Evolutionary conservation across 176 grass and related monocot species (phyloP).

Genomic region (Musa beccarii): DNA sequence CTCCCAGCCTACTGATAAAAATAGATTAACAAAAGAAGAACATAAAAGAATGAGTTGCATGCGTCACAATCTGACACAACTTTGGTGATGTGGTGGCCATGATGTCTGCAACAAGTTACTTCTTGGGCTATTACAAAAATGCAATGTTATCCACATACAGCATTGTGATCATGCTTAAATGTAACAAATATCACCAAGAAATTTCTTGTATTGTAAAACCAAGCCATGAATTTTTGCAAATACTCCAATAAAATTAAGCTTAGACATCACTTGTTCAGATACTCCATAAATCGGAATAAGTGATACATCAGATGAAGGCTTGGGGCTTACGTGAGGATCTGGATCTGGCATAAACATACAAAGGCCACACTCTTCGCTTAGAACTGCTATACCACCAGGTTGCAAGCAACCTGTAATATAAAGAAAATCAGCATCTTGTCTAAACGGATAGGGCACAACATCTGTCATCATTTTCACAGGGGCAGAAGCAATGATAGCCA

Average conservation of each 20-base stretch:
- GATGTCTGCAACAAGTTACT: no score
- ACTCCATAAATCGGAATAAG: no score
- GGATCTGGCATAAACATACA: conserved; percentile 93
- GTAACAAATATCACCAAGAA: background rate
- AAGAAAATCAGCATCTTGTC: conserved; percentile 78
- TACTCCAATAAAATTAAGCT: background rate
- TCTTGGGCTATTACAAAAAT: no score
- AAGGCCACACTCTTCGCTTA: conserved; percentile 55
- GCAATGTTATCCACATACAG: no score
- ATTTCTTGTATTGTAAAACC: background rate
- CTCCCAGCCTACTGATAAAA: no score
- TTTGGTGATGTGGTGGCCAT: no score
- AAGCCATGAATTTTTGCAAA: background rate
- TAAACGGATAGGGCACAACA: conserved; percentile 81
- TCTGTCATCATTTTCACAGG: conserved; percentile 94
- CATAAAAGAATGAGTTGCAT: no score
- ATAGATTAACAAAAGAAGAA: no score
- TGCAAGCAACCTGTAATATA: conserved; percentile 84
- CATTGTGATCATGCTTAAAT: no score
- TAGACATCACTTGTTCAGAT: no score
- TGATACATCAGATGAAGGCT: conserved; percentile 2
- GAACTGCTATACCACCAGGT: conserved; percentile 69
- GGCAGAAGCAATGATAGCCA: conserved; percentile 75
- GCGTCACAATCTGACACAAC: no score
- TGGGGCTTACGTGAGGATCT: conserved; percentile 46